Evolutionary conservation across 257 asterid genomes (phyloP).

Genomic region (Solanum gracilifrons): DNA sequence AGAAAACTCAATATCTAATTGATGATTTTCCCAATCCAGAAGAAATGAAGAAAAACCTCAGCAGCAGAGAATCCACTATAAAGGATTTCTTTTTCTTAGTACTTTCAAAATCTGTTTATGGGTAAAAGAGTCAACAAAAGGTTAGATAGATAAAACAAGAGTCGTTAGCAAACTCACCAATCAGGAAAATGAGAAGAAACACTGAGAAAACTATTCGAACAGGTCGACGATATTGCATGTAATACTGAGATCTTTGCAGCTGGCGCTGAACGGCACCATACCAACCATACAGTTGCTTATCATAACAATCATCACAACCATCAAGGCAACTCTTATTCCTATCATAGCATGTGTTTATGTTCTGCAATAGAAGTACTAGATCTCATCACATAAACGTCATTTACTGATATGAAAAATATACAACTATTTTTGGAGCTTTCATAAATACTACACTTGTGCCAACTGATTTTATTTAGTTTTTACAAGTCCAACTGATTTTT

Average conservation of each 20-base stretch:
- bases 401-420: neutral
- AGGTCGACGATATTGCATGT: conserved; percentile 70
- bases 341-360: conserved; percentile 37
- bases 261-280: conserved; percentile 70
- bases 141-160: neutral
- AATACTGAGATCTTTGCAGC: conserved; percentile 84
- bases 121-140: neutral
- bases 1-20: neutral
- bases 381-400: neutral
- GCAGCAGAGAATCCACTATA: neutral
- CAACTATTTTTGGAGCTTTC: neutral
- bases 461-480: neutral
- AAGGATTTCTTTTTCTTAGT: neutral
- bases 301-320: conserved; percentile 52
- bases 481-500: too few species aligned
- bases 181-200: conserved; percentile 44
- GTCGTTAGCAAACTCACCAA: conserved; percentile 48
- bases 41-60: neutral
- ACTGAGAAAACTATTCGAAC: conserved; percentile 44
- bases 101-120: neutral
- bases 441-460: neutral
- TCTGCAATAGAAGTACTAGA: conserved; percentile 30
- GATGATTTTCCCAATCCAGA: neutral
- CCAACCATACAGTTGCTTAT: conserved; percentile 74
- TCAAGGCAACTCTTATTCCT: conserved; percentile 64